Evolutionary conservation across 768 basidiomycete species (phyloP), one percentile per base, ranked within the genome.

Genomic region (Pholiota microspora): DNA sequence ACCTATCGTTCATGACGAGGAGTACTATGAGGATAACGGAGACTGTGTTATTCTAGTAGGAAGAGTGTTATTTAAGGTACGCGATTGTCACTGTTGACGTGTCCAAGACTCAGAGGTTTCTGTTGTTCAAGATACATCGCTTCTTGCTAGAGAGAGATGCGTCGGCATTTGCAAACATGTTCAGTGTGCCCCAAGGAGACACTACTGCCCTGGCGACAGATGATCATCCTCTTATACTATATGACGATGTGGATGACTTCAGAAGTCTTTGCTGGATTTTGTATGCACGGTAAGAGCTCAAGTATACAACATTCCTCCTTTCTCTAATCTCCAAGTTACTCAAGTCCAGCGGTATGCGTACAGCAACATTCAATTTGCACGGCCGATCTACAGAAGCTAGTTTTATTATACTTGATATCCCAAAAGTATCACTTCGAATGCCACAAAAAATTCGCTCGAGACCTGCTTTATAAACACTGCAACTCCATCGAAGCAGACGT

Each of bases 261-360:
- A 53, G 62, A 23, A 55, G 55, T 10, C 34, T 58, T 18, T 65
- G 62, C 23, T 65, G 58, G 60, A 49, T 49, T 29, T 49, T 63
- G 16, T 65, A 61, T 27, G 58, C 64, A 7, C 45, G 51, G 62
- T 65, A 52, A 12, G 60, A 49, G n/a, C n/a, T n/a, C n/a, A n/a
- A n/a, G n/a, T n/a, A n/a, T n/a, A n/a, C n/a, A n/a, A n/a, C n/a
- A n/a, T n/a, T n/a, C n/a, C n/a, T n/a, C n/a, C n/a, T n/a, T n/a
- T n/a, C n/a, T n/a, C n/a, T n/a, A n/a, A 4, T 35, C 9, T 28
- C 24, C 24, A 31, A 31, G 29, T 24, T n/a, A n/a, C n/a, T n/a
- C 40, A 15, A 25, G 6, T n/a, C 13, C 23, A 24, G 29, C 6
- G 12, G 29, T 31, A 31, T 31, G 29, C 29, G 12, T 31, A 31